Conservation (phyloP, 2,329 filamentous ascomycete genomes). For the Aspergillus brunneoviolaceus region DNA sequence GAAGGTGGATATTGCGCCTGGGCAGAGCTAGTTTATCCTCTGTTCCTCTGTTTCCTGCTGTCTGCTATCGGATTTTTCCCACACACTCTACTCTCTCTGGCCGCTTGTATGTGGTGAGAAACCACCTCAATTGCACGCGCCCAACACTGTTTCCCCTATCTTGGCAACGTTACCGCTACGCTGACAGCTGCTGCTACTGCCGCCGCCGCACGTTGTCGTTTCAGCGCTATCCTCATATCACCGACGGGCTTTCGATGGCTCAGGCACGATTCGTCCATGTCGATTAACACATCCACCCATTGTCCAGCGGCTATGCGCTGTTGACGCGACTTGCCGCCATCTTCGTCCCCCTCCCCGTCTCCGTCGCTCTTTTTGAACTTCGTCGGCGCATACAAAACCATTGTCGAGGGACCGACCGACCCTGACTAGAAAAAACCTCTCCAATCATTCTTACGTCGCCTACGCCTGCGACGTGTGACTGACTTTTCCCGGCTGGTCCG, state of each 20-base stretch:
- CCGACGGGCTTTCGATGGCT: conserved; percentile 9
- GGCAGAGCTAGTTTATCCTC: not conserved
- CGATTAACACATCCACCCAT: conserved; percentile 12
- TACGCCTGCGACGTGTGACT: conserved; percentile 11
- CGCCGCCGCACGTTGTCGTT: conserved; percentile 3
- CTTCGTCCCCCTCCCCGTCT: conserved; percentile 6
- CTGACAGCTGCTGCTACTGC: not conserved
- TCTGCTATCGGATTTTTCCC: not conserved
- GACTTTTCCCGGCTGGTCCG: conserved; percentile 39
- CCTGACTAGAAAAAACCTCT: not conserved
- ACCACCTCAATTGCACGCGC: conserved; percentile 15
- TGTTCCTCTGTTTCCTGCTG: not conserved
- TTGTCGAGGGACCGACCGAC: not conserved
- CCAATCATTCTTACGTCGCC: conserved; percentile 8
- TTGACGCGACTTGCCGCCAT: conserved; percentile 16
- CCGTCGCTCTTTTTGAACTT: conserved; percentile 18
- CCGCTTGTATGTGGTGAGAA: conserved; percentile 10
- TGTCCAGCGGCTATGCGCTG: conserved; percentile 18
- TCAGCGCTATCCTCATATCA: conserved; percentile 4
- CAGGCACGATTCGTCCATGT: conserved; percentile 12
- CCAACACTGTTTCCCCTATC: conserved; percentile 11
- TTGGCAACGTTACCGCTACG: conserved; percentile 17
- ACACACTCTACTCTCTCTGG: not conserved
- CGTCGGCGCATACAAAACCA: conserved; percentile 7
- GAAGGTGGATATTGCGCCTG: not conserved